phyloP scores from a whole-genome alignment of 1,139 yeast genomes.

The Taphrina deformans region DNA sequence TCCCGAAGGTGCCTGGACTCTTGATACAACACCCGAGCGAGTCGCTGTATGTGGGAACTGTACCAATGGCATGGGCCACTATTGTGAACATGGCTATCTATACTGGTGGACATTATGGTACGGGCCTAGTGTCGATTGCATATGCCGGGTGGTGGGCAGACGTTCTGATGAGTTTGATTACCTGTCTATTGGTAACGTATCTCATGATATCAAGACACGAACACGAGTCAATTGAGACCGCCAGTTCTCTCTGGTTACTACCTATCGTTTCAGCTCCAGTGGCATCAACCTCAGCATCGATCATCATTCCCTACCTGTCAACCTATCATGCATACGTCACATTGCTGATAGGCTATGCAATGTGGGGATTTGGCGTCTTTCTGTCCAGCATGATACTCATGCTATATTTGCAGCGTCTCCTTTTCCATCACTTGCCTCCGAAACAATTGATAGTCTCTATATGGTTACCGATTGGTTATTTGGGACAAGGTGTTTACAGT shows the following conservation, averaged over 20 bases:
- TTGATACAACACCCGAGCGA: constrained; percentile 24
- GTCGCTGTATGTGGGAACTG: constrained; percentile 28
- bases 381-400: constrained; percentile 31
- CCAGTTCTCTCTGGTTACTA: constrained; percentile 32
- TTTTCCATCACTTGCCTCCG: constrained; percentile 29
- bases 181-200: constrained; percentile 23
- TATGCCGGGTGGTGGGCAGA: constrained; percentile 27
- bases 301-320: constrained; percentile 22
- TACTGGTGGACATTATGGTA: constrained; percentile 20
- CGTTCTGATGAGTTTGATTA: constrained; percentile 10
- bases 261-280: constrained; percentile 30
- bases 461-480: constrained; percentile 28
- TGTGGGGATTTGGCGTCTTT: constrained; percentile 30
- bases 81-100: constrained; percentile 27
- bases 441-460: constrained; percentile 26
- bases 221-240: constrained; percentile 7
- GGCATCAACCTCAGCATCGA: constrained; percentile 20
- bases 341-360: constrained; percentile 16
- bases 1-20: constrained; percentile 16
- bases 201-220: constrained; percentile 32
- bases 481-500: constrained; percentile 23
- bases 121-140: constrained; percentile 8
- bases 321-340: constrained; percentile 18
- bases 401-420: constrained; percentile 24
- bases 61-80: constrained; percentile 33